Evolutionary conservation across 805 yeast species (phyloP).

Genomic region (Metschnikowia matae): DNA sequence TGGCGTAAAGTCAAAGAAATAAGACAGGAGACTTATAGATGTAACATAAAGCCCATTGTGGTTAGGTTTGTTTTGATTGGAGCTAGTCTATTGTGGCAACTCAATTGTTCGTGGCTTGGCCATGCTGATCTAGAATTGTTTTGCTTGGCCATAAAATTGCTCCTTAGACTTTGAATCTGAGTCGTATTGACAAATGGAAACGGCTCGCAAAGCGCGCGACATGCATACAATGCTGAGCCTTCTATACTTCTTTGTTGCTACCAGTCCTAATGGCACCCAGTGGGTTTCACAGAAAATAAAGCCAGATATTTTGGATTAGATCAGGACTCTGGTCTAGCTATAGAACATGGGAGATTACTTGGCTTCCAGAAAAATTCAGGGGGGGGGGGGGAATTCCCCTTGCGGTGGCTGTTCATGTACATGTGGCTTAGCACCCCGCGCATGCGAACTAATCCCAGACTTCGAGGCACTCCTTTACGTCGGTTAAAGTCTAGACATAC

Average conservation of each 20-base stretch:
- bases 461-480: neutral
- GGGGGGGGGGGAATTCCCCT: neutral
- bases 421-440: neutral
- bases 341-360: too few relatives aligned
- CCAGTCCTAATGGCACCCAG: too few relatives aligned
- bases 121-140: neutral
- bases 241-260: neutral
- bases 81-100: neutral
- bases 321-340: too few relatives aligned
- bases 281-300: too few relatives aligned
- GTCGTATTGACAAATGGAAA: neutral
- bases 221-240: neutral
- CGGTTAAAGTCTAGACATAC: neutral
- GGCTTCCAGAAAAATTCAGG: too few relatives aligned
- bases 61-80: neutral
- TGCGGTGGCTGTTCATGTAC: neutral
- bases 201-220: neutral
- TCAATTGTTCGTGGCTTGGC: neutral
- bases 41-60: neutral
- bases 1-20: too few relatives aligned
- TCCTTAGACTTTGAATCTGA: neutral
- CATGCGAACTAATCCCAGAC: neutral
- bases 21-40: neutral
- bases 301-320: too few relatives aligned
- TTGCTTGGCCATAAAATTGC: neutral